Conservation (phyloP, 2,329 filamentous ascomycete genomes). For the Venturia nashicola region DNA sequence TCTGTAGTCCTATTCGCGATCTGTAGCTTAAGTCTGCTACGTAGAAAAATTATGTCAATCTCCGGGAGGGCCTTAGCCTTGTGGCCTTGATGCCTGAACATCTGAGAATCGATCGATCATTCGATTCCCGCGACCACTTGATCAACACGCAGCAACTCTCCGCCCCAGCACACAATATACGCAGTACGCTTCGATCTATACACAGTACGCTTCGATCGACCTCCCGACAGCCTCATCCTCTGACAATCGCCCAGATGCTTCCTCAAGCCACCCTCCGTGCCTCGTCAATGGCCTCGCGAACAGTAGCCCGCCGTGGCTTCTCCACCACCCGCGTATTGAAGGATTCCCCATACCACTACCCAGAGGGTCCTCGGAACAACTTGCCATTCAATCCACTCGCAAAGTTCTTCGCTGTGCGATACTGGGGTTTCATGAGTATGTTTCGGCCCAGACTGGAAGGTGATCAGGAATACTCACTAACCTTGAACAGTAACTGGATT, state of each 20-base stretch:
- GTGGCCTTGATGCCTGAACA: neutral
- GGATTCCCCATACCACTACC: slow-evolving; percentile 92
- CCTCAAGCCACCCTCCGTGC: slow-evolving; percentile 51
- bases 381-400: slow-evolving; percentile 93
- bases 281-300: slow-evolving; percentile 45
- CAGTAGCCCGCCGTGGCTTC: slow-evolving; percentile 85
- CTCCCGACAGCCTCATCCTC: slow-evolving; percentile 13
- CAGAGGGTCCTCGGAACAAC: slow-evolving; percentile 89
- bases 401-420: slow-evolving; percentile 71
- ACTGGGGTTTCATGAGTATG: slow-evolving; percentile 68
- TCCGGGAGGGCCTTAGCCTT: neutral
- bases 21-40: neutral
- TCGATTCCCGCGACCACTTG: neutral
- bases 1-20: neutral
- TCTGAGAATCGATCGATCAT: neutral
- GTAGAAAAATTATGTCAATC: neutral
- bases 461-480: neutral
- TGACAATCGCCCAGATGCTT: slow-evolving; percentile 57
- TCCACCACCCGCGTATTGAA: slow-evolving; percentile 63
- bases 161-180: neutral
- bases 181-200: too few relatives aligned
- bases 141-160: neutral
- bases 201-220: slow-evolving; percentile 7
- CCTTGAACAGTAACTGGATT: slow-evolving; percentile 41
- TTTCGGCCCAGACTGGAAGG: slow-evolving; percentile 12